Evolutionary conservation across 2,329 filamentous ascomycete genomes (phyloP), one percentile per base, ranked within the genome.

Genomic region (Trichoderma afroharzianum): DNA sequence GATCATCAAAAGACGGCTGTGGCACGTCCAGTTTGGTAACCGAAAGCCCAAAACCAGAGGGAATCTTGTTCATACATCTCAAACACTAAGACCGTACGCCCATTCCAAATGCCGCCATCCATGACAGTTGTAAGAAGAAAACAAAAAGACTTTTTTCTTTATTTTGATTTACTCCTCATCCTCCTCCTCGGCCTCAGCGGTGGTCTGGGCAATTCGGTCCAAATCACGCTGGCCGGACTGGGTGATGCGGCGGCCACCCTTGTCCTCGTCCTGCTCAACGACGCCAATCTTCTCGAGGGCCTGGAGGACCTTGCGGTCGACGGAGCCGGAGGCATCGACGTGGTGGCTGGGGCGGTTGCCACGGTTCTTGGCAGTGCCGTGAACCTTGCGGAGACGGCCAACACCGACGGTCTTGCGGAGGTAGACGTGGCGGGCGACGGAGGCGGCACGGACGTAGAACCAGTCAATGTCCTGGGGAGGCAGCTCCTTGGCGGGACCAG

Each of bases 321-420:
- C 95, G 82, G 91, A 91, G 84, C 95, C 95, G 79, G 92, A 95
- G 84, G 95, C 96, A 83, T 98, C 93, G 81, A 97, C 93, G 90
- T 99, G 96, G 87, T 97, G 92, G 76, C 91, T 93, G 83, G 96
- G 96, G 79, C 92, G 90, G 79, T 90, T 90, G 80, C 96, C 96
- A 80, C 96, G 94, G 92, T 98, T 99, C 92, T 97, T 98, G 88
- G 93, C 92, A 79, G 90, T 92, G 81, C 94, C 96, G 91, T 99
- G 96, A 77, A 92, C 93, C 89, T 97, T 97, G 85, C 95, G 93
- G 80, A 99, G 91, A 83, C 96, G 94, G 86, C 96, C 96, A 79
- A 99, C 94, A 90, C 96, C 96, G 83, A 99, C 95, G 76, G 95
- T 98, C 91, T 99, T 99, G 88, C 96, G 93, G 85, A 99, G 90